A percentile compares a stretch with the other conserved stretches of the same genome.
phyloP scores from a whole-genome alignment of 2,329 filamentous ascomycete genomes.

The Neocucurbitaria cava region DNA sequence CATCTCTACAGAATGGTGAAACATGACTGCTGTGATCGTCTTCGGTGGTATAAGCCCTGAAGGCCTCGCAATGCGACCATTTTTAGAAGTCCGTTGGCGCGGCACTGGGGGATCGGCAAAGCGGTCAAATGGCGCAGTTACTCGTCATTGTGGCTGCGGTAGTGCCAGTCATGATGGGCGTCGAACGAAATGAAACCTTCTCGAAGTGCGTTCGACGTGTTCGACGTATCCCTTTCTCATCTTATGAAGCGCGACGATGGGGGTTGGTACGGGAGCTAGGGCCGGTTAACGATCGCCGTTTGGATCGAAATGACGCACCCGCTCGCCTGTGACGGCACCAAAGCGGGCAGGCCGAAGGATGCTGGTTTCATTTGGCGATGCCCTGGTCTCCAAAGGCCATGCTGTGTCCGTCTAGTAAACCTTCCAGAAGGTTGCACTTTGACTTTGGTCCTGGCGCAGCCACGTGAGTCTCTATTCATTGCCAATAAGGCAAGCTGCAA shows the following conservation, averaged over 20 bases:
- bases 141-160: constrained; percentile 2
- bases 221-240: constrained; percentile 32
- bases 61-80: background rate
- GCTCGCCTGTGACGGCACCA: constrained; percentile 15
- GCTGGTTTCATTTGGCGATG: constrained; percentile 42
- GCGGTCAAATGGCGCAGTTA: background rate
- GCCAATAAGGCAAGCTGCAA: background rate
- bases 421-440: constrained; percentile 28
- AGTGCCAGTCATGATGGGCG: constrained; percentile 11
- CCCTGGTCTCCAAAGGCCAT: constrained; percentile 16
- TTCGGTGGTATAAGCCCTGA: constrained; percentile 8
- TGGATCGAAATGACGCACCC: constrained; percentile 39
- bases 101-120: background rate
- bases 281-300: constrained; percentile 40
- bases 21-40: constrained; percentile 19
- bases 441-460: background rate
- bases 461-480: constrained; percentile 22
- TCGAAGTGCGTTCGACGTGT: constrained; percentile 38
- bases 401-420: constrained; percentile 10
- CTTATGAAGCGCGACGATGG: constrained; percentile 21
- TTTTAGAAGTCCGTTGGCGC: background rate
- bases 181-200: constrained; percentile 38
- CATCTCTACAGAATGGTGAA: constrained; percentile 18
- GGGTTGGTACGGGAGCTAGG: constrained; percentile 24
- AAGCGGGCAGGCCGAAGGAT: constrained; percentile 27